These are phyloP conservation scores for Nicotiana sylvestris DNA, from an alignment of 257 asterid genomes.

Conservation along the genomic window DNA sequence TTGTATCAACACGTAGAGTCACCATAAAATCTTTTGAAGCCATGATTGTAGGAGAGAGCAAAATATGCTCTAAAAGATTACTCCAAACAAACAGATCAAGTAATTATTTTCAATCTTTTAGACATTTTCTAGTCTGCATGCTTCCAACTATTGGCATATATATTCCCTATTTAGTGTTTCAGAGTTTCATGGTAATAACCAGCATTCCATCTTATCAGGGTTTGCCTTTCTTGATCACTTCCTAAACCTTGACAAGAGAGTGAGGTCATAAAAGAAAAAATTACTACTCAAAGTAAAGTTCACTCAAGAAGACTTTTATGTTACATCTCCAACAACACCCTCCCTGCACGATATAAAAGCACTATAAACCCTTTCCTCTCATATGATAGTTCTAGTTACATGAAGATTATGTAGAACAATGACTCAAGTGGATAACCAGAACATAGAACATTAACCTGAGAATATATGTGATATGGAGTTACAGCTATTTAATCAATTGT, in stretches of 20 bases:
- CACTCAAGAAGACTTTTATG: not conserved
- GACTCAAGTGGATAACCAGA: not conserved
- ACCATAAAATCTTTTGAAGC: not conserved
- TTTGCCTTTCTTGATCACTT: not conserved
- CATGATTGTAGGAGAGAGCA: not conserved
- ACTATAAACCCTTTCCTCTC: not conserved
- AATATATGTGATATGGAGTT: not conserved
- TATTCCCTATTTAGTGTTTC: not conserved
- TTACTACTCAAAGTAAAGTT: not conserved
- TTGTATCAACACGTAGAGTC: not conserved
- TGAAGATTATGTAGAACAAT: not conserved
- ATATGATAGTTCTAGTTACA: not conserved
- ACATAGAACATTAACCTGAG: not conserved
- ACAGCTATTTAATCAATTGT: not conserved
- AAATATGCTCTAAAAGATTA: not conserved
- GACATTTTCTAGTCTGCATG: not conserved
- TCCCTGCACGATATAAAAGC: not conserved
- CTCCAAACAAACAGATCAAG: not conserved
- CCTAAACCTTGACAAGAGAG: not conserved
- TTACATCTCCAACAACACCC: not conserved
- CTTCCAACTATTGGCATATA: not conserved
- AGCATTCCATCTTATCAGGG: not conserved
- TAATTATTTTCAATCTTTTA: not conserved
- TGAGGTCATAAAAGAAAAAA: not conserved
- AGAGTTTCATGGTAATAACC: not conserved